Percentiles rank a stretch among this genome's conserved stretches.
Conservation (phyloP, 2,329 filamentous ascomycete genomes). For the Diatrype stigma region DNA sequence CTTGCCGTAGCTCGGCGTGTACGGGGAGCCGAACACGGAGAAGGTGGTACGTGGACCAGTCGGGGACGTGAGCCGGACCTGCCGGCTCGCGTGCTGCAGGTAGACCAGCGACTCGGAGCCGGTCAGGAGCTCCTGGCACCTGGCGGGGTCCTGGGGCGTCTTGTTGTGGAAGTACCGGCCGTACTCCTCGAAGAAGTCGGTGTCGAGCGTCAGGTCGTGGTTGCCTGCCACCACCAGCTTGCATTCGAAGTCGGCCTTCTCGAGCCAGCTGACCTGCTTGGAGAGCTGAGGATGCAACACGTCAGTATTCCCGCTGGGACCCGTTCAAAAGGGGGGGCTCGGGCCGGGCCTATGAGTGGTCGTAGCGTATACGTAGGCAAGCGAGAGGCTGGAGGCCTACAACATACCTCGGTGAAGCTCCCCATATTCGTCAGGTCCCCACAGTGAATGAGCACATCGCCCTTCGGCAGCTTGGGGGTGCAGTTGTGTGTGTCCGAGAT, state of each 20-base stretch:
- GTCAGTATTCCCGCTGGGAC: background rate
- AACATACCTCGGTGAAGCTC: slow-evolving; percentile 45
- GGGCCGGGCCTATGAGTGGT: too few relatives aligned
- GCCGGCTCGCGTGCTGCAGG: slow-evolving; percentile 54
- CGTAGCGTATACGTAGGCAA: too few relatives aligned
- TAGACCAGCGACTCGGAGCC: slow-evolving; percentile 51
- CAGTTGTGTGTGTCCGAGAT: slow-evolving; percentile 74
- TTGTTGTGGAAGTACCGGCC: slow-evolving; percentile 54
- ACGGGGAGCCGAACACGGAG: slow-evolving; percentile 68
- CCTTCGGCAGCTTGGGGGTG: slow-evolving; percentile 60
- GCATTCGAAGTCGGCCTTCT: slow-evolving; percentile 61
- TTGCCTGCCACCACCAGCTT: slow-evolving; percentile 73
- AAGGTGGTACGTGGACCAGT: slow-evolving; percentile 57
- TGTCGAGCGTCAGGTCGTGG: slow-evolving; percentile 69
- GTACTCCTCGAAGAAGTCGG: slow-evolving; percentile 54
- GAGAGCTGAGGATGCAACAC: slow-evolving; percentile 38
- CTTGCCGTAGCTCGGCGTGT: slow-evolving; percentile 46
- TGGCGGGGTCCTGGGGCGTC: slow-evolving; percentile 44
- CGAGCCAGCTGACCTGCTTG: slow-evolving; percentile 62
- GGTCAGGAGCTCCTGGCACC: slow-evolving; percentile 52
- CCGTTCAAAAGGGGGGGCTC: too few relatives aligned
- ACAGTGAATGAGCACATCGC: slow-evolving; percentile 72
- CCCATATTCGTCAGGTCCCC: slow-evolving; percentile 75
- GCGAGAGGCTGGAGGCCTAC: slow-evolving; percentile 12
- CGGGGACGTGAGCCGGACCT: slow-evolving; percentile 49